Evolutionary conservation across 2,329 filamentous ascomycete species (phyloP), one percentile per base, ranked within the genome.

Genomic region (Ramularia endophylla): DNA sequence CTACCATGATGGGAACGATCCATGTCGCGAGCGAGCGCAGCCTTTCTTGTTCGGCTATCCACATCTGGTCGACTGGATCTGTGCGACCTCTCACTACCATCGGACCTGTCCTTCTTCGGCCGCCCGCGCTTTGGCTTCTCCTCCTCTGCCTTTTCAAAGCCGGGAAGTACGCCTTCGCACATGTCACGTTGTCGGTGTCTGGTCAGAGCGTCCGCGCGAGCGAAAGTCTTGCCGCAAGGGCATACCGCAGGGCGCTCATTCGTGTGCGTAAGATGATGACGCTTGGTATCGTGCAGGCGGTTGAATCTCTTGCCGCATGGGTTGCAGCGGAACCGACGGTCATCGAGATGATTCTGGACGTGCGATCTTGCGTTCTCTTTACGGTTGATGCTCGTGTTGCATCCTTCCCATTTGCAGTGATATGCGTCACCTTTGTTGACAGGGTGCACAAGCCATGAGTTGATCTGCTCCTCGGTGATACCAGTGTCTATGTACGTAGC

Each of bases 321-420:
- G 33, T 90, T 88, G 67, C 92, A 98, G 64, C 87, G 83, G 68
- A 87, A 98, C 62, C 95, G 92, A 35, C 92, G 79, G 64, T 98
- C 92, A 57, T 94, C 92, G 50, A 98, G 81, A 66, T 98, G 92
- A 3, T 92, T 98, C 67, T 98, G 92, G 11, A 98, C 87, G 63
- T 98, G 92, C 1, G 89, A 94, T 63, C 95, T 94, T 71, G 97
- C 95, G 67, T 98, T 97, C 65, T 98, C 92, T 64, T 95, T 94
- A 54, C 92, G 80, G n/a, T 89, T 90, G 61, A 98, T 97, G 39
- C 81, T 79, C 65, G 95, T 94, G 54, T 81, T 78, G 65, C 92
- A 98, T 19, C 81, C 81, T 7, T 87, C 71, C 54, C 64, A 73
- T 12, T 73, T 59, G 54, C 71, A 74, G 8, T 63, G 69, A 64